Conservation (phyloP, 2,329 filamentous ascomycete species). For the Cladobotryum protrusum region DNA sequence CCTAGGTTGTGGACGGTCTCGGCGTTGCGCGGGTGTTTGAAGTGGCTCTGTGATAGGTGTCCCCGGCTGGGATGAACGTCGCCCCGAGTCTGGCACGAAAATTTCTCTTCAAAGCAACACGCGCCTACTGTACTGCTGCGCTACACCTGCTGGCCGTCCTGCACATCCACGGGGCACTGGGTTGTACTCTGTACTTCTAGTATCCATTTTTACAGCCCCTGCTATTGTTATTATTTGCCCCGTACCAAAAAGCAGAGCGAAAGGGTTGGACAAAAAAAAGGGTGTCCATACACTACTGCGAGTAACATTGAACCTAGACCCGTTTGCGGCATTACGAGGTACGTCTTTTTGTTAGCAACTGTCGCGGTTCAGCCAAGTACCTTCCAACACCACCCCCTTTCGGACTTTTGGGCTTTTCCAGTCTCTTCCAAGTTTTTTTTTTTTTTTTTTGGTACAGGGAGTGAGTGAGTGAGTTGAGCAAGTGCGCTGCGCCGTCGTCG, state of each 20-base stretch:
- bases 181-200: not conserved
- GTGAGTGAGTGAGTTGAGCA: too few relatives aligned
- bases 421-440: not conserved
- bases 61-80: slow-evolving; percentile 1
- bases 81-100: slow-evolving; percentile 23
- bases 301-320: slow-evolving; percentile 5
- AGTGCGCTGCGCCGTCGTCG: slow-evolving; percentile 5
- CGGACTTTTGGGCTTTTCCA: slow-evolving; percentile 5
- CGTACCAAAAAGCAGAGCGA: not conserved
- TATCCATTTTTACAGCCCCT: not conserved
- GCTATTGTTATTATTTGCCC: not conserved
- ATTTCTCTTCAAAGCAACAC: slow-evolving; percentile 23
- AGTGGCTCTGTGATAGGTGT: slow-evolving; percentile 4
- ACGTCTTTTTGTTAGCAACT: slow-evolving; percentile 9
- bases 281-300: not conserved
- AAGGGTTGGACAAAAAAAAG: not conserved
- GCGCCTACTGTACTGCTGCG: slow-evolving; percentile 10
- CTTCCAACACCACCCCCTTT: slow-evolving; percentile 1
- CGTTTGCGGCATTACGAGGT: slow-evolving; percentile 7
- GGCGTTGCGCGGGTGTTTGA: slow-evolving; percentile 9
- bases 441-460: too few relatives aligned
- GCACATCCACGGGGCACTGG: not conserved
- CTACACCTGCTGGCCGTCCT: slow-evolving; percentile 5
- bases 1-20: slow-evolving; percentile 3
- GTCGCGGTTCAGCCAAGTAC: slow-evolving; percentile 1